Evolutionary conservation across 371 early-diverging fungal genomes (phyloP), one percentile per base, ranked within the genome.

Genomic region (Mortierella sp.): DNA sequence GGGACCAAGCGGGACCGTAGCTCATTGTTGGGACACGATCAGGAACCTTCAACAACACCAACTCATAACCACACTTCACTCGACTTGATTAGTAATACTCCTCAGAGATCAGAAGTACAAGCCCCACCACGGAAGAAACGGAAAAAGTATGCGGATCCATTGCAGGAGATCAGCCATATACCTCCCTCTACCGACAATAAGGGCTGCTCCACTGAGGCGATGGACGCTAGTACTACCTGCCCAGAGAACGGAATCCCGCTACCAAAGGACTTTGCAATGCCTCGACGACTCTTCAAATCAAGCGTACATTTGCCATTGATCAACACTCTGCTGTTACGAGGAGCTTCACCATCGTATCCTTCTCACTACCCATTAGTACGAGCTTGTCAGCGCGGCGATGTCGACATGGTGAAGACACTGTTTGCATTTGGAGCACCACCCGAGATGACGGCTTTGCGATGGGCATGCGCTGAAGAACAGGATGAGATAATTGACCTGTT

Each of bases 281-380:
- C 76, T 14, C 59, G 68, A n/a, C 52, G 76, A 25, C 64, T 74
- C 17, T 74, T 74, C 46, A 67, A 64, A 39, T 74, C 65, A 10
- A 41, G 48, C 4, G 19, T 27, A 0, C 19, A 53, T 34, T 47
- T 64, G 17, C 53, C 57, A 9, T 44, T 74, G 28, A 47, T 74
- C 41, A 50, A 49, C 14, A 34, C 17, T 5, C 49, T 74, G 13
- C 64, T 74, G 12, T 43, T 40, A 1, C 60, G 76, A 56, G 76
- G 76, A 0, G 76, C 56, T 21, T 74, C 76, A 7, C 64, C 76
- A 8, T 63, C 64, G 0, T 48, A 63, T 12, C 64, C 64, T 3
- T 59, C 60, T 3, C 50, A 53, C 21, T 74, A 74, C 40, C 76
- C 76, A 3, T 27, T 74, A 14, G 61, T 68, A 6, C 68, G 76